phyloP scores from a whole-genome alignment of 2,329 filamentous ascomycete species.

The Graphilbum fragrans region DNA sequence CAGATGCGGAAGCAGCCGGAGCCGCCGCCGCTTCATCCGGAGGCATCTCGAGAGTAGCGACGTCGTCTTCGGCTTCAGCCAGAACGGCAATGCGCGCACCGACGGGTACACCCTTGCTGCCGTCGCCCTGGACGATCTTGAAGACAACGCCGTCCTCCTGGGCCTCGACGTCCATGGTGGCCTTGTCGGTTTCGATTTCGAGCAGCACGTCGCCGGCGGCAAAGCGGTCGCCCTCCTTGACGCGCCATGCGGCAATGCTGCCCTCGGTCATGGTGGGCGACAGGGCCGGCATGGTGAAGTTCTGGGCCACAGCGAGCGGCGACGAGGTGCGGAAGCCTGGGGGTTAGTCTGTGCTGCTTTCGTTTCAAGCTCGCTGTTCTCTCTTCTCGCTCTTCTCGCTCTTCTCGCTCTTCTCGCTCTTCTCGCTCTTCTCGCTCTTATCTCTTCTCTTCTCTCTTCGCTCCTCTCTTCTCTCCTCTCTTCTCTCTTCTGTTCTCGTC shows the following conservation, averaged over 20 bases:
- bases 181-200: conserved; percentile 91
- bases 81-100: conserved; percentile 73
- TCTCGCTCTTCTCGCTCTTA: neutral
- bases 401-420: no score
- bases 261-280: conserved; percentile 92
- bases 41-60: conserved; percentile 62
- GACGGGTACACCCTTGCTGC: conserved; percentile 65
- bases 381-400: no score
- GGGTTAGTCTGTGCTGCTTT: no score
- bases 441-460: neutral
- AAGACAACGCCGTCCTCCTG: conserved; percentile 80
- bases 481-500: neutral
- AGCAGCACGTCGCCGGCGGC: conserved; percentile 75
- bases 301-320: conserved; percentile 59
- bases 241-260: conserved; percentile 73
- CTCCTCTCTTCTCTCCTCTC: neutral
- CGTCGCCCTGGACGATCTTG: conserved; percentile 66
- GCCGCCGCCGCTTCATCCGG: conserved; percentile 42
- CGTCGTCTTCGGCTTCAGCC: conserved; percentile 70
- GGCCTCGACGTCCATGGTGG: conserved; percentile 88
- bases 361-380: no score
- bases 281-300: conserved; percentile 83
- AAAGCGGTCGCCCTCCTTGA: conserved; percentile 79
- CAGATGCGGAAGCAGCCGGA: neutral
- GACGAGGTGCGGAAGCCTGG: conserved; percentile 54